Evolutionary conservation across 495 filamentous ascomycete species (phyloP), one percentile per base, ranked within the genome.

Genomic region (Neohortaea acidophila): DNA sequence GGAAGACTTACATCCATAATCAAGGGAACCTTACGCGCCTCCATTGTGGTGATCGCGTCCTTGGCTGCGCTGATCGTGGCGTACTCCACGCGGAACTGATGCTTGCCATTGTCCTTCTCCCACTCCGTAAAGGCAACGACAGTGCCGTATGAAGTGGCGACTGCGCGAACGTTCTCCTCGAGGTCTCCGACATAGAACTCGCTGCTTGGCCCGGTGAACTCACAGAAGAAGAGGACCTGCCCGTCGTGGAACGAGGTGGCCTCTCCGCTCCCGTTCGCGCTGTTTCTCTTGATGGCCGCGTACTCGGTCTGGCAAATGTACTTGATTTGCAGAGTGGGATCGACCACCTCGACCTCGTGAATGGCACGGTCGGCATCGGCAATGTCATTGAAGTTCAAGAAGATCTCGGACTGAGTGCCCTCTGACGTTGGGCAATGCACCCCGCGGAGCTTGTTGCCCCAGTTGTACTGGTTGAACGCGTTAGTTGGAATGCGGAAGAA

Each of bases 371-470:
- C 18, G 15, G 50, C 30, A 27, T 45, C 43, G 13, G 39, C 25
- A 18, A 50, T 17, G 24, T 53, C 47, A 19, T 53, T 43, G 40
- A 50, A 53, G 36, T 22, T 21, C 35, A 37, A 39, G 43, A 28
- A 33, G 13, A 40, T 32, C 11, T 18, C 25, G 23, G 17, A 31
- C 2, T 22, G 13, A 9, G 23, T 21, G 3, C 17, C 17, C 14
- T 33, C 41, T 1, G 4, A 9, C 34, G 13, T 15, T 14, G 22
- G 4, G 21, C 7, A 6, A 33, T 37, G 28, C 12, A 21, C 10
- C 2, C 33, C 44, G 29, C 13, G 24, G n/a, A 37, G 4, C 38
- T 41, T 39, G 12, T 19, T 21, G 2, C 35, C 18, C 38, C 21
- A 36, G 13, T 22, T 36, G 14, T 22, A 13, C 45, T 48, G 45